Base-by-base conservation (phyloP, 2,329 filamentous ascomycete species). In the Parafenestella ontariensis region DNA sequence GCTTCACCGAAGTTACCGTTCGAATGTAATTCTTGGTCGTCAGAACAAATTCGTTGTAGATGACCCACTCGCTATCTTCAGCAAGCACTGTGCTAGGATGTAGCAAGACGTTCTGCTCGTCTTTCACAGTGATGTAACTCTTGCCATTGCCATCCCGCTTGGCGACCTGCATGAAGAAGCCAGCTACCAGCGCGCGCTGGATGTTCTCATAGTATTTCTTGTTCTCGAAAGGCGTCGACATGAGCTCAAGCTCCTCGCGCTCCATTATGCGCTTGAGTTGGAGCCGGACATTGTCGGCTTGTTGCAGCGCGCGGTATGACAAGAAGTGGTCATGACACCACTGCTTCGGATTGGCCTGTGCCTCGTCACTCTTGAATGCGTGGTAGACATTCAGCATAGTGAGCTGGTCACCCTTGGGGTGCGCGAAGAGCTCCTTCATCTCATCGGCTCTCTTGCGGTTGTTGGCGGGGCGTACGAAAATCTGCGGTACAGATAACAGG, bases 121-220 rank as follows among this genome's bases (percentile, higher is more conserved):
- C 96, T 81, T 98, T 99, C 75, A 99, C 89, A 1, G 95, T 99
- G 60, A 89, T 87, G 79, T 99, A 99, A 37, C 91, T 86, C 83
- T 98, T 98, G 71, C 91, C 90, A 26, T 86, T 88, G 46, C 86
- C 87, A 71, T 98, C 92, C 73, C 90, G 92, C 87, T 96, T 97
- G 54, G 95, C 96, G 20, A 98, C 91, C 76, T 99, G 95, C 95
- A 99, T 99, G 83, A 99, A 99, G 84, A 99, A 99, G 29, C 96
- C 95, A 0, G 93, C 86, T 11, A 97, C 89, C 13, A 99, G 84
- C 8, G 95, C 94, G 33, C 92, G 88, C 40, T 94, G 90, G 69
- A 99, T 99, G 76, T 99, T 99, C 75, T 87, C 92, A 78, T 98
- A 99, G 82, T 99, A 99, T 72, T 96, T 91, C 82, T 96, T 96